A percentile compares a stretch with the other conserved stretches of the same genome.
Conservation (phyloP, 257 asterid species). For the Leptodermis oblonga region DNA sequence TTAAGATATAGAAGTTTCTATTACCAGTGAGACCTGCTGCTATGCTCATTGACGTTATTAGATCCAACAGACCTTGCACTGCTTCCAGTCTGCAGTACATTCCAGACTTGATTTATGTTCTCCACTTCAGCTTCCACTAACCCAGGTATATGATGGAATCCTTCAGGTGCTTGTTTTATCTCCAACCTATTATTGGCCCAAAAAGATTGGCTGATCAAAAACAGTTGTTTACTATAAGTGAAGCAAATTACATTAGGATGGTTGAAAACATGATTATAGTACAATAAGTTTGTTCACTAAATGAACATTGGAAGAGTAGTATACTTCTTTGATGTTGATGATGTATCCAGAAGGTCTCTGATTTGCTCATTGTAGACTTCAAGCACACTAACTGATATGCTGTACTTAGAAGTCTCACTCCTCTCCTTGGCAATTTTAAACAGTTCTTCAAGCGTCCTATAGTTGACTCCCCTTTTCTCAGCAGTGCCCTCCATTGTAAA, state of each 20-base stretch:
- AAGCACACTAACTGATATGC: slow-evolving; percentile 91
- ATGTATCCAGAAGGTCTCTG: slow-evolving; percentile 72
- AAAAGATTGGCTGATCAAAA: background rate
- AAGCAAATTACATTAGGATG: background rate
- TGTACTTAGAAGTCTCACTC: slow-evolving; percentile 56
- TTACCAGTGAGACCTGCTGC: slow-evolving; percentile 99
- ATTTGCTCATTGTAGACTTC: slow-evolving; percentile 98
- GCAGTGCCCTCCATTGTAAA: slow-evolving; percentile 98
- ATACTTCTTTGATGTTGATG: slow-evolving; percentile 75
- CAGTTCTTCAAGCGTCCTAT: slow-evolving; percentile 83
- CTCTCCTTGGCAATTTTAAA: slow-evolving; percentile 70
- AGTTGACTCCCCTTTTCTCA: slow-evolving; percentile 84
- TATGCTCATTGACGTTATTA: slow-evolving; percentile 92
- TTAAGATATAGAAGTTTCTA: slow-evolving; percentile 3
- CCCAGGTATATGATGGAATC: slow-evolving; percentile 88
- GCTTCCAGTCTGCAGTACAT: slow-evolving; percentile 90
- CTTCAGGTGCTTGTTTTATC: slow-evolving; percentile 95
- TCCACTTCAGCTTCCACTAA: slow-evolving; percentile 85
- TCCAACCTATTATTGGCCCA: slow-evolving; percentile 56
- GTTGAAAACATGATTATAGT: background rate
- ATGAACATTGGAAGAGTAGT: slow-evolving; percentile 1
- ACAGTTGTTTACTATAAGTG: background rate
- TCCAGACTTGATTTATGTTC: slow-evolving; percentile 75
- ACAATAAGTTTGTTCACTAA: background rate
- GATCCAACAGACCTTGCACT: slow-evolving; percentile 92